Evolutionary conservation across 352 stramenopile species (phyloP).

Genomic region (Plasmopara viticola): DNA sequence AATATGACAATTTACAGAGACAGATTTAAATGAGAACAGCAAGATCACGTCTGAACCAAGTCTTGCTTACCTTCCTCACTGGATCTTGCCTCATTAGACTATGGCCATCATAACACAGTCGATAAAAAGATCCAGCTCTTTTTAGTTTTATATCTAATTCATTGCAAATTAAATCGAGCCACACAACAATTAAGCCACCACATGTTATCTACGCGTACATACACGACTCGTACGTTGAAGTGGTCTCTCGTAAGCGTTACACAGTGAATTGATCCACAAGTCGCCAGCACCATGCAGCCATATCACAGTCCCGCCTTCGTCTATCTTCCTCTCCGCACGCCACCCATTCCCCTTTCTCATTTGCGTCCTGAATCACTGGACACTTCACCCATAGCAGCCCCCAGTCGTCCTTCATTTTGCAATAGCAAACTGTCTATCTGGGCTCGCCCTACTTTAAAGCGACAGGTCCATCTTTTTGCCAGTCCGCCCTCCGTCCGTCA

Average conservation of each 20-base stretch:
- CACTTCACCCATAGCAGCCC: background rate
- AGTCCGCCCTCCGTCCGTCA: constrained; percentile 14
- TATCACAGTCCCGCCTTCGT: constrained; percentile 6
- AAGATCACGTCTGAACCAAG: constrained; percentile 4
- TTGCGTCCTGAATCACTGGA: constrained; percentile 4
- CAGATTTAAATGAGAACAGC: background rate
- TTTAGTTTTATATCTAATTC: too few relatives aligned
- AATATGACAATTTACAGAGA: too few relatives aligned
- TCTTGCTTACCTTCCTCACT: constrained; percentile 9
- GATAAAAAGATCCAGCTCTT: too few relatives aligned
- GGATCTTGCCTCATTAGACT: constrained; percentile 8
- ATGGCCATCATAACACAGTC: too few relatives aligned
- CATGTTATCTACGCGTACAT: background rate
- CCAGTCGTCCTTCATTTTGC: constrained; percentile 1
- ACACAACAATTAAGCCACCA: background rate
- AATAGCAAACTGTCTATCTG: constrained; percentile 28
- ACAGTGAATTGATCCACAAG: constrained; percentile 4
- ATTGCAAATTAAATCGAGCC: too few relatives aligned
- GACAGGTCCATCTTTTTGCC: constrained; percentile 14
- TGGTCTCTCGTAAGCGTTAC: constrained; percentile 16
- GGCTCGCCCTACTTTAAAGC: constrained; percentile 14
- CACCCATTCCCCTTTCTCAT: constrained; percentile 17
- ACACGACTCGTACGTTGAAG: constrained; percentile 17
- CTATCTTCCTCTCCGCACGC: background rate
- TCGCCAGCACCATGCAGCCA: constrained; percentile 4